These are phyloP conservation scores for Blastobotrys peoriensis DNA, from an alignment of 805 yeast species.

Conservation along the genomic window DNA sequence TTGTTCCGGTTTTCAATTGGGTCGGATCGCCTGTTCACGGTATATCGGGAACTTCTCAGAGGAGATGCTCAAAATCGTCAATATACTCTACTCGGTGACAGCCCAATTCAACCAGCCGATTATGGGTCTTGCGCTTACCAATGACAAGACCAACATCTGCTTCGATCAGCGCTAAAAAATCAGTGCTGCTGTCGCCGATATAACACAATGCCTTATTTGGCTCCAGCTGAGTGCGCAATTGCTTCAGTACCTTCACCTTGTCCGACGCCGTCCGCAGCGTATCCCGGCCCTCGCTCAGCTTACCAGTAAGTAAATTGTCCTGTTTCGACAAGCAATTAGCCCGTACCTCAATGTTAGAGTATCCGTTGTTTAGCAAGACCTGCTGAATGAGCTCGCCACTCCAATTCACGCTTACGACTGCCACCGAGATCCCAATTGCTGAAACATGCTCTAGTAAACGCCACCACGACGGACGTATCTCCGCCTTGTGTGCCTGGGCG, in stretches of 20 bases:
- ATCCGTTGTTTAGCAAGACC: slow-evolving; percentile 24
- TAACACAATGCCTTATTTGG: slow-evolving; percentile 31
- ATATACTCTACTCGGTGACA: neutral
- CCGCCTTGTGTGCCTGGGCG: slow-evolving; percentile 34
- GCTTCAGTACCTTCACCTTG: slow-evolving; percentile 33
- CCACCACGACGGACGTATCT: slow-evolving; percentile 37
- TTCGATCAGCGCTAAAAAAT: slow-evolving; percentile 43
- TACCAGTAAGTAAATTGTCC: slow-evolving; percentile 24
- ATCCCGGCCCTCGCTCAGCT: slow-evolving; percentile 13
- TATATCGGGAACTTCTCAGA: too few relatives aligned
- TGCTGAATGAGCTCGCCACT: slow-evolving; percentile 42
- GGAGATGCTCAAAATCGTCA: neutral
- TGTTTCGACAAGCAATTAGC: slow-evolving; percentile 39
- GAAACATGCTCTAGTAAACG: slow-evolving; percentile 29
- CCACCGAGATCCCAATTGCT: slow-evolving; percentile 30
- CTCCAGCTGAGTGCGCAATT: slow-evolving; percentile 11
- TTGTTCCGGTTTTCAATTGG: too few relatives aligned
- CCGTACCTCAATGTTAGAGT: slow-evolving; percentile 30
- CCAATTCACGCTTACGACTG: slow-evolving; percentile 59
- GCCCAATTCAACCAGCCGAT: neutral
- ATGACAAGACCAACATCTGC: slow-evolving; percentile 45
- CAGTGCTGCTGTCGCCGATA: slow-evolving; percentile 61
- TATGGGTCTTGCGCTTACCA: slow-evolving; percentile 9
- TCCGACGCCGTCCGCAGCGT: slow-evolving; percentile 49
- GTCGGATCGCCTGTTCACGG: too few relatives aligned